Conservation (phyloP, 2,329 filamentous ascomycete genomes). For the Fusarium luffae region DNA sequence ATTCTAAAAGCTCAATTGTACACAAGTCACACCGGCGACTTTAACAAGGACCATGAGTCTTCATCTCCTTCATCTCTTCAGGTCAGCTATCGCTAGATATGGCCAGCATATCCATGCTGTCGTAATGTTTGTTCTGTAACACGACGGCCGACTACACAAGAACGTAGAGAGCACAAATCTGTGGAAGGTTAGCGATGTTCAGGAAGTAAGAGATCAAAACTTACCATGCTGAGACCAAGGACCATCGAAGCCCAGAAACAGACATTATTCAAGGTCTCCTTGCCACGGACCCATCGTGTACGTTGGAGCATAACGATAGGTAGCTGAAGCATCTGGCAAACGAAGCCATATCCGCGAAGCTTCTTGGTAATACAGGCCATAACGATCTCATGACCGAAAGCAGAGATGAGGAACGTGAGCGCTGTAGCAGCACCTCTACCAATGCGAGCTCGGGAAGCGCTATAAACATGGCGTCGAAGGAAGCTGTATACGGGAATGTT, state of each 20-base stretch:
- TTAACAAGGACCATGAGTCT: too few species aligned
- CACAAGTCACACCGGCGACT: not conserved
- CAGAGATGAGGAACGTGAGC: slow-evolving; percentile 91
- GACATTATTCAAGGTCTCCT: slow-evolving; percentile 85
- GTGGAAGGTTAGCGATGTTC: slow-evolving; percentile 23
- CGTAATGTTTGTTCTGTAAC: not conserved
- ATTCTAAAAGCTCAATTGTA: not conserved
- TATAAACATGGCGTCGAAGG: slow-evolving; percentile 93
- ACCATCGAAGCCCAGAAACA: slow-evolving; percentile 96
- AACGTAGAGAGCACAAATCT: slow-evolving; percentile 67
- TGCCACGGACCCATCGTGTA: slow-evolving; percentile 78
- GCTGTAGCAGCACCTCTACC: slow-evolving; percentile 82
- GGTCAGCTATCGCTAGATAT: not conserved
- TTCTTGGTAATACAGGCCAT: slow-evolving; percentile 99
- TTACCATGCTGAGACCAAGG: slow-evolving; percentile 81
- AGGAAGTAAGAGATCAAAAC: slow-evolving; percentile 46
- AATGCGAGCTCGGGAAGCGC: slow-evolving; percentile 79
- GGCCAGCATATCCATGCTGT: slow-evolving; percentile 6
- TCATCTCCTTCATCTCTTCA: not conserved
- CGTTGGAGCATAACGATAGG: slow-evolving; percentile 94
- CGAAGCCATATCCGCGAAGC: slow-evolving; percentile 90
- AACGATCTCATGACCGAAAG: slow-evolving; percentile 91
- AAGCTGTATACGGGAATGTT: slow-evolving; percentile 98
- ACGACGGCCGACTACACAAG: slow-evolving; percentile 52
- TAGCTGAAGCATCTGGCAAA: slow-evolving; percentile 96